phyloP scores from a whole-genome alignment of 2,329 filamentous ascomycete species.

The Ophiosphaerella narmari region DNA sequence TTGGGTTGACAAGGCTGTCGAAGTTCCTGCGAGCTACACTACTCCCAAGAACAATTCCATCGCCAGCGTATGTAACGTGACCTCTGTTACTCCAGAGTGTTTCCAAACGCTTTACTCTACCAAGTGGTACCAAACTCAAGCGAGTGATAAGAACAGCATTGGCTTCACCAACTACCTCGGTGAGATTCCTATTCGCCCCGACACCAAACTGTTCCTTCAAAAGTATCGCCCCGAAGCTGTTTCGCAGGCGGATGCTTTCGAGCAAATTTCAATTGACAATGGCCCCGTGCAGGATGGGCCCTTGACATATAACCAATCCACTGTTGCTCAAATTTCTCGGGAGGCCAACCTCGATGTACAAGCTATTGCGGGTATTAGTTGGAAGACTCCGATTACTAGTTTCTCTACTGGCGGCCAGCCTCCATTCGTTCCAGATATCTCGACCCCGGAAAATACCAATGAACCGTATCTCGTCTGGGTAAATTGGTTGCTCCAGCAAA shows the following conservation, averaged over 20 bases:
- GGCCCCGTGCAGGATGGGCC: conserved; percentile 56
- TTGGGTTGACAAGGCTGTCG: conserved; percentile 25
- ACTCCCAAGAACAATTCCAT: conserved; percentile 39
- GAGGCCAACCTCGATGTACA: conserved; percentile 71
- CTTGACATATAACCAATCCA: conserved; percentile 39
- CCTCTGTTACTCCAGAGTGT: conserved; percentile 58
- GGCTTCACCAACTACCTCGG: conserved; percentile 57
- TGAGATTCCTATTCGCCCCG: conserved; percentile 57
- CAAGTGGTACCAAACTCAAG: conserved; percentile 56
- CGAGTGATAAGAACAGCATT: conserved; percentile 51
- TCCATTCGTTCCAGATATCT: conserved; percentile 57
- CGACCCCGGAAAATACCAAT: conserved; percentile 59
- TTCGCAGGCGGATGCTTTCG: conserved; percentile 59
- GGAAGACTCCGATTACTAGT: conserved; percentile 59
- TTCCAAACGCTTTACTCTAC: conserved; percentile 60
- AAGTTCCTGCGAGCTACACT: conserved; percentile 32
- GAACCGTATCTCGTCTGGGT: conserved; percentile 71
- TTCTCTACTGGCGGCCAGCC: conserved; percentile 65
- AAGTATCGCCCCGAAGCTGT: conserved; percentile 58
- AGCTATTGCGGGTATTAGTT: conserved; percentile 61
- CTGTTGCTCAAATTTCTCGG: conserved; percentile 40
- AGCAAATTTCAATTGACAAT: conserved; percentile 60
- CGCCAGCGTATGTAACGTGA: conserved; percentile 55
- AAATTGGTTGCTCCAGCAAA: conserved; percentile 60
- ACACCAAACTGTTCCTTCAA: conserved; percentile 62